Evolutionary conservation across 1,284 basidiomycete genomes (phyloP).

Genomic region (Tilletia walkeri): DNA sequence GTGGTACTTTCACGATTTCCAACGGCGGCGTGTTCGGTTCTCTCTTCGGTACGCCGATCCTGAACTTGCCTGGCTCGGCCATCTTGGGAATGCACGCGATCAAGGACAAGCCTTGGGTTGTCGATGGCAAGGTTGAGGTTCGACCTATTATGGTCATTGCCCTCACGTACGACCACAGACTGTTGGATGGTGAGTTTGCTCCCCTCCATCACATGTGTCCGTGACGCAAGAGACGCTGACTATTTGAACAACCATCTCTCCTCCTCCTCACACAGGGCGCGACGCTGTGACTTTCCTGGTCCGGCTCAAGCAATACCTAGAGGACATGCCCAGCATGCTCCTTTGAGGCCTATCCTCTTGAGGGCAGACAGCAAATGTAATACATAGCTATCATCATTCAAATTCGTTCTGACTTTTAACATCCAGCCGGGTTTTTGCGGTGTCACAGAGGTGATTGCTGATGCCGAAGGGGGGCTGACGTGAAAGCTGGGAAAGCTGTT

Average conservation of each 20-base stretch:
- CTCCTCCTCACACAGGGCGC: constrained; percentile 56
- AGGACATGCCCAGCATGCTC: constrained; percentile 54
- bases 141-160: constrained; percentile 57
- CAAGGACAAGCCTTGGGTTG: constrained; percentile 89
- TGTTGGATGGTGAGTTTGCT: constrained; percentile 73
- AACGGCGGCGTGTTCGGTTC: constrained; percentile 99
- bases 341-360: constrained; percentile 22
- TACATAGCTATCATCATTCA: no score
- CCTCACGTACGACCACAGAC: constrained; percentile 91
- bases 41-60: constrained; percentile 85
- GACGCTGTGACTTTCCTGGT: constrained; percentile 98
- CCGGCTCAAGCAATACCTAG: constrained; percentile 60
- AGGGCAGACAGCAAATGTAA: no score
- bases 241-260: neutral
- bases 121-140: constrained; percentile 57
- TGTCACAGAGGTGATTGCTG: no score
- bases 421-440: no score
- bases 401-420: no score
- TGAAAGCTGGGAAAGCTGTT: no score
- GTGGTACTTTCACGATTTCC: constrained; percentile 96
- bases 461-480: no score
- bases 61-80: constrained; percentile 92
- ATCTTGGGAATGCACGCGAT: constrained; percentile 95
- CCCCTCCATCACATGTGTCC: neutral
- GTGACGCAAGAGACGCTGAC: neutral